Conservation (phyloP, 257 asterid species). For the Misopates orontium region DNA sequence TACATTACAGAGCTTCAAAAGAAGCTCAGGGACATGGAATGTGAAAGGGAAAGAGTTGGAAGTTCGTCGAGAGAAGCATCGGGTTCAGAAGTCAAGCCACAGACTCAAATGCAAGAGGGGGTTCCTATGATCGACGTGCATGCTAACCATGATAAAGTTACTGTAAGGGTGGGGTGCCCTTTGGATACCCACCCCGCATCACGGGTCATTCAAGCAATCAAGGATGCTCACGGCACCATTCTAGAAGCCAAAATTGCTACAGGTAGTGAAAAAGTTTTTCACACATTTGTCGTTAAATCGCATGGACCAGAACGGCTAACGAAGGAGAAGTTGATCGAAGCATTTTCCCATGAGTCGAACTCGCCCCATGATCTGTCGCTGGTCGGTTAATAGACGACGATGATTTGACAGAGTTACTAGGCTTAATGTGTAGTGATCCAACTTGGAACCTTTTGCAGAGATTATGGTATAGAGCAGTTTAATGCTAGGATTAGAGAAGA, state of each 20-base stretch:
- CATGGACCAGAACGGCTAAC: constrained; percentile 62
- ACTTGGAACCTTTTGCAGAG: constrained; percentile 33
- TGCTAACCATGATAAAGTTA: constrained; percentile 43
- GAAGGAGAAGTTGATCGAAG: constrained; percentile 71
- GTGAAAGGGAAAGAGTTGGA: constrained; percentile 46
- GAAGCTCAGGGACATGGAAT: constrained; percentile 75
- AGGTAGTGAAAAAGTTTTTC: constrained; percentile 56
- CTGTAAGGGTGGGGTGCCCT: constrained; percentile 62
- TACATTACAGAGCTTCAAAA: constrained; percentile 87
- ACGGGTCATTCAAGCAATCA: constrained; percentile 59
- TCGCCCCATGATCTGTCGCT: constrained; percentile 32
- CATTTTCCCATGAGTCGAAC: constrained; percentile 42
- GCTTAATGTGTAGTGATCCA: constrained; percentile 23
- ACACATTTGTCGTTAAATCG: constrained; percentile 75
- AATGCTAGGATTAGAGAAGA: constrained; percentile 37
- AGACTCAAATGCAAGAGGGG: constrained; percentile 29
- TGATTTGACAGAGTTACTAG: constrained; percentile 18
- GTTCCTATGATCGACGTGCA: constrained; percentile 45
- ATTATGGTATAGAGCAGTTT: constrained; percentile 43
- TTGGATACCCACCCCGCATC: constrained; percentile 71
- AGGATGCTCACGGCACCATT: constrained; percentile 51
- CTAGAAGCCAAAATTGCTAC: constrained; percentile 61
- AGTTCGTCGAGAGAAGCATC: constrained; percentile 44
- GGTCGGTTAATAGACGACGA: constrained; percentile 27
- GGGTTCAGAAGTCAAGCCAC: constrained; percentile 37